These are phyloP conservation scores for Massariosphaeria phaeospora DNA, from an alignment of 495 filamentous ascomycete species.

Conservation along the genomic window DNA sequence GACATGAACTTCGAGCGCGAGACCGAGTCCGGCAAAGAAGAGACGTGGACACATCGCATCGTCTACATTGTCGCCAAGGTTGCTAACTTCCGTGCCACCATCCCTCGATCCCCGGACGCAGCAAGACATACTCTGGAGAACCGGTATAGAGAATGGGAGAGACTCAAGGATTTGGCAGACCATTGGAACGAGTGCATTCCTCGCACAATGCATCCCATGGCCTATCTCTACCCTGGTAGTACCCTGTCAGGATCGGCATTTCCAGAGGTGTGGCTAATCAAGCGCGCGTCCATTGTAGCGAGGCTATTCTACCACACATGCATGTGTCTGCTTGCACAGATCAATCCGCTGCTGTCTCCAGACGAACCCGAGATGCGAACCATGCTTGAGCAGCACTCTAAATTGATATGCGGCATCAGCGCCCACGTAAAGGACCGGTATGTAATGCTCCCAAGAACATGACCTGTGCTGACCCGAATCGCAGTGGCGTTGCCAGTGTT, in stretches of 20 bases:
- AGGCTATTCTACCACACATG: slow-evolving; percentile 89
- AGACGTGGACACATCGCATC: slow-evolving; percentile 87
- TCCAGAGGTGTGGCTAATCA: slow-evolving; percentile 85
- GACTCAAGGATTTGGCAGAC: slow-evolving; percentile 68
- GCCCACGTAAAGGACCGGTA: slow-evolving; percentile 75
- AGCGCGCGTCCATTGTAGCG: slow-evolving; percentile 72
- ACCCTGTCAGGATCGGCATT: slow-evolving; percentile 68
- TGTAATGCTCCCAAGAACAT: slow-evolving; percentile 14
- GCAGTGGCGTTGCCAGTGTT: slow-evolving; percentile 66
- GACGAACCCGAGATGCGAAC: slow-evolving; percentile 63
- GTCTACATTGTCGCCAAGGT: slow-evolving; percentile 88
- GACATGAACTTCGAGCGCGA: slow-evolving; percentile 67
- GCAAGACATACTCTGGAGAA: slow-evolving; percentile 59
- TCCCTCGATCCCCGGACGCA: slow-evolving; percentile 52
- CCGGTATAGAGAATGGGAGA: slow-evolving; percentile 70
- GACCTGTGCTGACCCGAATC: slow-evolving; percentile 20
- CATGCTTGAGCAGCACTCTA: slow-evolving; percentile 64
- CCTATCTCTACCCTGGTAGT: slow-evolving; percentile 64
- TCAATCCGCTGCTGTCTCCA: slow-evolving; percentile 57
- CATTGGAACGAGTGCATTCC: slow-evolving; percentile 74
- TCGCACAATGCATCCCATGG: slow-evolving; percentile 81
- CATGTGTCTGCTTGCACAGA: slow-evolving; percentile 73
- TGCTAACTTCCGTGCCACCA: slow-evolving; percentile 69
- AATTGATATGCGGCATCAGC: slow-evolving; percentile 80
- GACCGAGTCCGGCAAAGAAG: slow-evolving; percentile 57